Conservation (phyloP, 2,329 filamentous ascomycete genomes). For the Penicillium sp. region DNA sequence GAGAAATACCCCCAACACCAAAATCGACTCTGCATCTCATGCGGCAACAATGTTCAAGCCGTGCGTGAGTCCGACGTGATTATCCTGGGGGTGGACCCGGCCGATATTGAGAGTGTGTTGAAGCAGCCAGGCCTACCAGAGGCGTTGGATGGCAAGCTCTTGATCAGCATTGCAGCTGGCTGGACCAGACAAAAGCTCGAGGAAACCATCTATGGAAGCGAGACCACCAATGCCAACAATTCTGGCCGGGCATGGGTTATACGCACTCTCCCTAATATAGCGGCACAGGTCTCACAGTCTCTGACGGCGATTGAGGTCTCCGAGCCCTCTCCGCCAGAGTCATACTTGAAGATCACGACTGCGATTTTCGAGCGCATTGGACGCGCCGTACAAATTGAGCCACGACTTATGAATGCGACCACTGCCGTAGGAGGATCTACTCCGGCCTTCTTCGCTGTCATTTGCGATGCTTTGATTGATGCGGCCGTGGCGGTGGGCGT, state of each 20-base stretch:
- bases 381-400: conserved; percentile 57
- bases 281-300: conserved; percentile 51
- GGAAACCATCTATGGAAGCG: conserved; percentile 40
- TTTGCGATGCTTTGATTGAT: conserved; percentile 66
- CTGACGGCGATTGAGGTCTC: conserved; percentile 58
- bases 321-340: conserved; percentile 50
- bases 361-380: conserved; percentile 61
- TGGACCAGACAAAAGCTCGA: conserved; percentile 54
- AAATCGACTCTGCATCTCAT: conserved; percentile 41
- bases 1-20: conserved; percentile 40
- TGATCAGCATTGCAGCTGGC: conserved; percentile 60
- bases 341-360: conserved; percentile 43
- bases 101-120: conserved; percentile 50
- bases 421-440: conserved; percentile 67
- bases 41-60: conserved; percentile 46
- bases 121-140: conserved; percentile 45
- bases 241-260: conserved; percentile 40
- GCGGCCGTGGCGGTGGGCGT: conserved; percentile 68
- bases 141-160: conserved; percentile 53
- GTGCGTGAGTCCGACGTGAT: conserved; percentile 48
- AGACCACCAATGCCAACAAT: conserved; percentile 24
- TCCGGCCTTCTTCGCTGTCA: conserved; percentile 65
- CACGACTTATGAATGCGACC: conserved; percentile 61
- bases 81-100: conserved; percentile 57
- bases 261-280: conserved; percentile 55